Base-by-base conservation (phyloP, 225 moss, liverwort and hornwort species). In the Marchantia paleacea region DNA sequence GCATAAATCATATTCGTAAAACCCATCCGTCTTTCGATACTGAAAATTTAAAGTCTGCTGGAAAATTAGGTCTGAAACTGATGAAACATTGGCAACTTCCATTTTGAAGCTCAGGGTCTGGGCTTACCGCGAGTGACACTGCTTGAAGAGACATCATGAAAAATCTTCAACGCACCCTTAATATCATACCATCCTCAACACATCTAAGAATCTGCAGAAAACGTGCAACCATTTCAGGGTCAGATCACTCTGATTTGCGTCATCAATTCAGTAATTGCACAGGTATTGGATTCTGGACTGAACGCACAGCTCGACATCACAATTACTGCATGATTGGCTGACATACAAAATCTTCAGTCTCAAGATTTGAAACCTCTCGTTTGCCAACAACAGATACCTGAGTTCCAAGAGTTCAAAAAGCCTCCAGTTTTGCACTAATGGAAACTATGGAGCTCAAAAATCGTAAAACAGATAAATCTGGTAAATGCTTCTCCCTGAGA, bases 141-240 rank as follows among this genome's bases (percentile, higher is more conserved):
- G 22, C 73, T 52, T 81, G 81, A 52, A 75, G 28, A 74, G 81
- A 75, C 84, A 85, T 85, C 50, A 18, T 81, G 80, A 75, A 62
- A 65, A 50, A 31, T 20, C 75, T 63, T 83, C 61, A 83, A 69
- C 29, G 15, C 18, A 30, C 30, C 31, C 19, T 69, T 52, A 52
- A 12, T 77, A 65, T 78, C 78, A 82, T 78, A 55, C 29, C 72
- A 60, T 76, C 67, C 55, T 78, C 12, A n/a, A 66, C 73, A 55
- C 39, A 79, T 54, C 73, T 63, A 61, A 16, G 61, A 8, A 75
- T 74, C 79, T 83, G 69, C 22, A 52, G 13, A 83, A 48, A 16
- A 1, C 15, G 9, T 29, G 48, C 8, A 20, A 71, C 48, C 8
- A 19, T 9, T 6, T 10, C 18, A 16, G 60, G 22, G 22, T 60